These are phyloP conservation scores for Ustilago esculenta DNA, from an alignment of 1,284 basidiomycete genomes.

Conservation along the genomic window DNA sequence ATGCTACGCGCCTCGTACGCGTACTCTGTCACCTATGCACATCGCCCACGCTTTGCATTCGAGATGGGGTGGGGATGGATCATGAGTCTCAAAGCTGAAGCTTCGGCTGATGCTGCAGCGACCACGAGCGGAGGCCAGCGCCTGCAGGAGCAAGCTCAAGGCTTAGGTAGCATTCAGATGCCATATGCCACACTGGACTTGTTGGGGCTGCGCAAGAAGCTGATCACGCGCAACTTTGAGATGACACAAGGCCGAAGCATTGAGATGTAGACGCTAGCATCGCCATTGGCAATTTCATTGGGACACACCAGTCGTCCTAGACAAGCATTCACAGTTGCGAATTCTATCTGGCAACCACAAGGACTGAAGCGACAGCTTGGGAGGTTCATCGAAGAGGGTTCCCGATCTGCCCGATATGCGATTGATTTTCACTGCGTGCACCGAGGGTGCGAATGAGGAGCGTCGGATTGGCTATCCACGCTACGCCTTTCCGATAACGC, in stretches of 20 bases:
- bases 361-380: no score
- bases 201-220: constrained; percentile 20
- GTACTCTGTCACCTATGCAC: constrained; percentile 22
- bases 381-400: no score
- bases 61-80: constrained; percentile 41
- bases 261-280: constrained; percentile 9
- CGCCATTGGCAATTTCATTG: no score
- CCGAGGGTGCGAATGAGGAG: constrained; percentile 15
- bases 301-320: not conserved
- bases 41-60: constrained; percentile 29
- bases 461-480: not conserved
- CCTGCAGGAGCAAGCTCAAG: not conserved
- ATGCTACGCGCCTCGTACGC: constrained; percentile 36
- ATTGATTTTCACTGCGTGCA: not conserved
- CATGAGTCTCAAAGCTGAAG: constrained; percentile 27
- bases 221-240: constrained; percentile 29
- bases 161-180: constrained; percentile 14
- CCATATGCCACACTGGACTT: constrained; percentile 21
- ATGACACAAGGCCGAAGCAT: constrained; percentile 7
- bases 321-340: no score
- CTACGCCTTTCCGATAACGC: no score
- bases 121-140: not conserved
- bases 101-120: constrained; percentile 2
- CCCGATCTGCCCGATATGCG: constrained; percentile 7
- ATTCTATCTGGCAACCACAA: not conserved